These are phyloP conservation scores for Paratinospora sagittata DNA, from an alignment of 164 flowering plant species.

Conservation along the genomic window DNA sequence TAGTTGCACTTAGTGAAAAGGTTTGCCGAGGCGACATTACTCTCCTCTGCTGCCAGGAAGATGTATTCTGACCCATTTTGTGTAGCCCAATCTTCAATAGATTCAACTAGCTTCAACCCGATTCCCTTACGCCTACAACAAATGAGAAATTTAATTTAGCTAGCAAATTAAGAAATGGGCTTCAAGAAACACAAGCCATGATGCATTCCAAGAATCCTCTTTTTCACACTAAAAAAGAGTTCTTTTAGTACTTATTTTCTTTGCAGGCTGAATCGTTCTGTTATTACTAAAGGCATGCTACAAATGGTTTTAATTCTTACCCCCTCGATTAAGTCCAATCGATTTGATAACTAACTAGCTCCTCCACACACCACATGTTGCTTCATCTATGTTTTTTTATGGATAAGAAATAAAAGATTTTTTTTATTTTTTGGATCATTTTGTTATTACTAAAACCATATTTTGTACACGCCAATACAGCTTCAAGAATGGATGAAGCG, in stretches of 20 bases:
- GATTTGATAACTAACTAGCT: too few species aligned
- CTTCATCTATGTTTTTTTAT: too few species aligned
- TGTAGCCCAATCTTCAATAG: conserved; percentile 41
- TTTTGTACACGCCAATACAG: neutral
- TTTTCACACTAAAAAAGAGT: neutral
- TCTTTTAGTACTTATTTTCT: too few species aligned
- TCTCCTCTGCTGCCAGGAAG: conserved; percentile 39
- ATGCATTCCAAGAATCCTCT: too few species aligned
- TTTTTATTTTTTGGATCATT: too few species aligned
- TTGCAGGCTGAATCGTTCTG: too few species aligned
- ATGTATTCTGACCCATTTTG: conserved; percentile 40
- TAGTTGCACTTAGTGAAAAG: conserved; percentile 43
- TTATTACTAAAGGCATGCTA: too few species aligned
- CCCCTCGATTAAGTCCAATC: too few species aligned
- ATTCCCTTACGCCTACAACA: conserved; percentile 38
- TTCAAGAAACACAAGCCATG: neutral
- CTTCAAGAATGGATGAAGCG: neutral
- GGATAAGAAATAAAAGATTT: too few species aligned
- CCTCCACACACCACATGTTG: too few species aligned
- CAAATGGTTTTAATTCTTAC: too few species aligned
- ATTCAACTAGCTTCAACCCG: conserved; percentile 37
- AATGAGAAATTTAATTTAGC: neutral
- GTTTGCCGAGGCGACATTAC: conserved; percentile 37
- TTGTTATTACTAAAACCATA: too few species aligned
- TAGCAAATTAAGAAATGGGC: neutral